A percentile compares a stretch with the other conserved stretches of the same genome.
These are phyloP conservation scores for Aspergillus fumigatus DNA, from an alignment of 2,329 filamentous ascomycete species.

Conservation along the genomic window DNA sequence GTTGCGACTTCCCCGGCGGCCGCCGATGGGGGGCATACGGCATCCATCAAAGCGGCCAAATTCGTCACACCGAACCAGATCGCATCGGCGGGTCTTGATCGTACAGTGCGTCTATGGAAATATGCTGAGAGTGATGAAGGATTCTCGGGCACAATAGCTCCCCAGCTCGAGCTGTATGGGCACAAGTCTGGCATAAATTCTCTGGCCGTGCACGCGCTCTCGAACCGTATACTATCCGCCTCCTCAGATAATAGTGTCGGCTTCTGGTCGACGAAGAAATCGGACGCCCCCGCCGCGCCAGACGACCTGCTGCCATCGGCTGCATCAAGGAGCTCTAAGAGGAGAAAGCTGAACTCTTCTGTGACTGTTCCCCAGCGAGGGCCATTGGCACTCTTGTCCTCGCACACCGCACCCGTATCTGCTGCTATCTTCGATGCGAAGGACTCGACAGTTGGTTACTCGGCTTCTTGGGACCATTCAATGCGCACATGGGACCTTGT, in stretches of 20 bases:
- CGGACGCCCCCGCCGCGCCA: conserved; percentile 69
- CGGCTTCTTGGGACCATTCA: conserved; percentile 84
- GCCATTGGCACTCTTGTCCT: conserved; percentile 66
- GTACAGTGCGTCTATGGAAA: conserved; percentile 85
- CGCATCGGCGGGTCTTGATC: conserved; percentile 77
- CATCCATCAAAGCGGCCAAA: conserved; percentile 74
- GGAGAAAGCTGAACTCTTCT: conserved; percentile 66
- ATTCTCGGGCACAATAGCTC: conserved; percentile 60
- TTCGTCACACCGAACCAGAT: conserved; percentile 76
- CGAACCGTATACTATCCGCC: conserved; percentile 76
- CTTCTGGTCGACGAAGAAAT: conserved; percentile 81
- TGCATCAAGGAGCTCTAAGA: conserved; percentile 63
- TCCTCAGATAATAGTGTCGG: conserved; percentile 78
- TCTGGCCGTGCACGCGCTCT: conserved; percentile 67
- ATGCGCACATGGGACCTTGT: conserved; percentile 87
- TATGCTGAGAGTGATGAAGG: conserved; percentile 65
- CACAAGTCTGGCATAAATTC: conserved; percentile 72
- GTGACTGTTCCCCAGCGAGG: conserved; percentile 65
- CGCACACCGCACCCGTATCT: conserved; percentile 70
- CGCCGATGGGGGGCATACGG: conserved; percentile 66
- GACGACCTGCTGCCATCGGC: conserved; percentile 63
- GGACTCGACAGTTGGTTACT: conserved; percentile 86
- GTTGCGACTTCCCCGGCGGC: conserved; percentile 68
- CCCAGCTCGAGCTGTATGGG: conserved; percentile 76
- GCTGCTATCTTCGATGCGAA: conserved; percentile 78